These are phyloP conservation scores for Trichoderma cornu-damae DNA, from an alignment of 2,329 filamentous ascomycete genomes.

Conservation along the genomic window DNA sequence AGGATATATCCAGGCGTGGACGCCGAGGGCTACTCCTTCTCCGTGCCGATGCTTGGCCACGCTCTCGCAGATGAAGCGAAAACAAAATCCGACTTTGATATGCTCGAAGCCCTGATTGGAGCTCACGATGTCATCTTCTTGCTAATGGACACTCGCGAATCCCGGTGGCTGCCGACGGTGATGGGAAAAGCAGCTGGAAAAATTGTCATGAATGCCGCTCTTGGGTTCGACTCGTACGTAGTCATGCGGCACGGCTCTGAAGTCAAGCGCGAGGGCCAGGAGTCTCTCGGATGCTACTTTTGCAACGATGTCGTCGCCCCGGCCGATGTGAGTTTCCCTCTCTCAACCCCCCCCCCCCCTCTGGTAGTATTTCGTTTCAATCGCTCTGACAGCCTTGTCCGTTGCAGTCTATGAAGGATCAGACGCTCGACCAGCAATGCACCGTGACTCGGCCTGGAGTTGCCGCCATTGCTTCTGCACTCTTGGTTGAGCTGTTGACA, in stretches of 20 bases:
- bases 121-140: constrained; percentile 90
- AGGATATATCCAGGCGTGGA: constrained; percentile 91
- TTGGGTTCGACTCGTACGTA: constrained; percentile 95
- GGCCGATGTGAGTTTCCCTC: constrained; percentile 65
- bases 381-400: not conserved
- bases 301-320: constrained; percentile 97
- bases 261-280: constrained; percentile 48
- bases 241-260: constrained; percentile 90
- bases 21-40: constrained; percentile 70
- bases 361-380: no score
- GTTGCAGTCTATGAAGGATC: constrained; percentile 78
- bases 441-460: constrained; percentile 93
- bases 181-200: constrained; percentile 93
- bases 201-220: constrained; percentile 92
- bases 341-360: not conserved
- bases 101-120: constrained; percentile 67
- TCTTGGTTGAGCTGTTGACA: constrained; percentile 84
- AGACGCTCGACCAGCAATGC: constrained; percentile 95
- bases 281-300: constrained; percentile 89
- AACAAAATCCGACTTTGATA: constrained; percentile 68
- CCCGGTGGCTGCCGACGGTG: constrained; percentile 89
- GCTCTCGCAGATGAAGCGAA: constrained; percentile 69
- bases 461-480: constrained; percentile 83
- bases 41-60: constrained; percentile 94
- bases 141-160: constrained; percentile 95